phyloP scores from a whole-genome alignment of 2,329 filamentous ascomycete species.

The Fusarium proliferatum region DNA sequence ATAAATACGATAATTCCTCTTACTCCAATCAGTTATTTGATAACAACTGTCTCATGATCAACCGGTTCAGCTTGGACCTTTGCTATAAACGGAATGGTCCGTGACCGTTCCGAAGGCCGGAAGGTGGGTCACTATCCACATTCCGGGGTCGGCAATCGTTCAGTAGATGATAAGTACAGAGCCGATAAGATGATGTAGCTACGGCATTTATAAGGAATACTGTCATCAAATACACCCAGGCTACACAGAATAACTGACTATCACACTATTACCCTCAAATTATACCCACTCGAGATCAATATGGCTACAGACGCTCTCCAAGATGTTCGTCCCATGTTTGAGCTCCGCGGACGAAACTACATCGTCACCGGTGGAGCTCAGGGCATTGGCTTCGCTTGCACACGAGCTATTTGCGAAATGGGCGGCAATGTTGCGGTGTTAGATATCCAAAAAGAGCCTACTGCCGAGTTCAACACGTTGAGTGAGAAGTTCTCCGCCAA shows the following conservation, averaged over 20 bases:
- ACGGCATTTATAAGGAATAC: neutral
- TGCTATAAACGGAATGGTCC: conserved; percentile 6
- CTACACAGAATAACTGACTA: neutral
- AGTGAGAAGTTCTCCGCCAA: conserved; percentile 36
- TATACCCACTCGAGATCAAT: neutral
- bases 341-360: conserved; percentile 50
- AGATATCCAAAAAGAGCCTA: conserved; percentile 49
- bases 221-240: neutral
- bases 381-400: conserved; percentile 54
- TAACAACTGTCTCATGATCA: neutral
- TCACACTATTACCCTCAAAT: too few species aligned
- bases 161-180: neutral
- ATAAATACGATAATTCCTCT: conserved; percentile 5
- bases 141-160: neutral
- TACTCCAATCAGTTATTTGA: neutral
- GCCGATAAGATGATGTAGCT: neutral
- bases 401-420: conserved; percentile 53
- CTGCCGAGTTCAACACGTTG: conserved; percentile 44
- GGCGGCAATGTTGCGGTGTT: conserved; percentile 54
- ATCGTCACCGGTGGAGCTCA: conserved; percentile 54
- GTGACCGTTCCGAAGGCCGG: conserved; percentile 17
- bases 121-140: conserved; percentile 20
- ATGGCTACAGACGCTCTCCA: conserved; percentile 24
- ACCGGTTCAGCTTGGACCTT: neutral
- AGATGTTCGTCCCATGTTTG: conserved; percentile 44